A percentile compares a stretch with the other conserved stretches of the same genome.
Evolutionary conservation across 176 grass and related monocot genomes (phyloP).

Genomic region (Raddia guianensis): DNA sequence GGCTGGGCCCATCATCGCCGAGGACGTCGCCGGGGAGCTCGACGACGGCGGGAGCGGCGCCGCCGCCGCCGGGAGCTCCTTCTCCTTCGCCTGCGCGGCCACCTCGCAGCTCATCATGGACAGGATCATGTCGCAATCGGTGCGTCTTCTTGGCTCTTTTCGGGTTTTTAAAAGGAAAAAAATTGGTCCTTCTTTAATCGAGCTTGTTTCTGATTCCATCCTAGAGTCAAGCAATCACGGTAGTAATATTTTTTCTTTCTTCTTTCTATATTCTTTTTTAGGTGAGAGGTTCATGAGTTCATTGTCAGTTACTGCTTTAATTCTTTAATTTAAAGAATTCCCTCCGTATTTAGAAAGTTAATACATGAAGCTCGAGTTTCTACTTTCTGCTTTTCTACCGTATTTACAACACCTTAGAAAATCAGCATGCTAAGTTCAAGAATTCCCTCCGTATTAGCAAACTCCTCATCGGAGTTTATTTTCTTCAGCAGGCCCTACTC

Average conservation of each 20-base stretch:
- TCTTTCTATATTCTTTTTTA: neutral
- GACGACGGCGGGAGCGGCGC: slow-evolving; percentile 36
- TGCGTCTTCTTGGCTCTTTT: slow-evolving; percentile 21
- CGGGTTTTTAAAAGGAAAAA: neutral
- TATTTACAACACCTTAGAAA: neutral
- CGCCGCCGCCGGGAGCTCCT: slow-evolving; percentile 62
- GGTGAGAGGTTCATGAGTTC: neutral
- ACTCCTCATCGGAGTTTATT: neutral
- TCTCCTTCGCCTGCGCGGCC: slow-evolving; percentile 89
- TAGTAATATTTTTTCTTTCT: neutral
- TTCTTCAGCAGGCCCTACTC: no score
- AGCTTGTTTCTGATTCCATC: neutral
- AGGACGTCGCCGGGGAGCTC: slow-evolving; percentile 65
- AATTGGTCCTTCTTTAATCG: slow-evolving; percentile 35
- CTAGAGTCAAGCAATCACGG: neutral
- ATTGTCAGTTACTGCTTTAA: neutral
- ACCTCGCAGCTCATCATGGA: slow-evolving; percentile 93
- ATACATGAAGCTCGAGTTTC: neutral
- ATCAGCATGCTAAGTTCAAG: neutral
- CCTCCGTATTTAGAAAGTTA: neutral
- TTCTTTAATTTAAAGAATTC: neutral
- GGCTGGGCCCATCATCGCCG: slow-evolving; percentile 26
- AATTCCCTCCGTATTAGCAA: neutral
- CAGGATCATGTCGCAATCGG: slow-evolving; percentile 90
- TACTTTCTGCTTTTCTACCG: neutral